These are phyloP conservation scores for Nyssa sinensis DNA, from an alignment of 148 eudicot species.

Conservation along the genomic window DNA sequence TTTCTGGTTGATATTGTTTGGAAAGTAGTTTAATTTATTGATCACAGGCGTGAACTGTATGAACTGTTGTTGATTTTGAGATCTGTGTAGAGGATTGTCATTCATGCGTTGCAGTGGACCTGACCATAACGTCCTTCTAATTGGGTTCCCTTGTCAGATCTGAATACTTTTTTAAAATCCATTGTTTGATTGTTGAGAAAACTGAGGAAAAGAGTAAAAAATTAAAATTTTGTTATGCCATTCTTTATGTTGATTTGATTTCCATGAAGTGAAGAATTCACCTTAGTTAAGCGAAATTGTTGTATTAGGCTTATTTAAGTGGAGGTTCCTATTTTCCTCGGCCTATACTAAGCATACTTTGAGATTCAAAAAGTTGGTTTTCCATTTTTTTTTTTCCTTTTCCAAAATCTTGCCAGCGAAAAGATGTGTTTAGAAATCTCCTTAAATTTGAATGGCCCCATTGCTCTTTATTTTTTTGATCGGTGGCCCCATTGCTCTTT, in stretches of 20 bases:
- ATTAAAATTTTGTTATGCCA: neutral
- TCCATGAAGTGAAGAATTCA: neutral
- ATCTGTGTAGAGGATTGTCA: too few species aligned
- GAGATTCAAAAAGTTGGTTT: too few species aligned
- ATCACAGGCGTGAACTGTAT: too few species aligned
- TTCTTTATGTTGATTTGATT: neutral
- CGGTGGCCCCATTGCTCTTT: neutral
- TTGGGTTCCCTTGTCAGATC: neutral
- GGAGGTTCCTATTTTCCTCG: too few species aligned
- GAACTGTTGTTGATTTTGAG: neutral
- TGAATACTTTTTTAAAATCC: neutral
- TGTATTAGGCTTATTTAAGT: too few species aligned
- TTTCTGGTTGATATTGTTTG: neutral
- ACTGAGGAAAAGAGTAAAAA: neutral
- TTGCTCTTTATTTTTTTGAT: neutral
- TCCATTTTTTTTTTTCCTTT: too few species aligned
- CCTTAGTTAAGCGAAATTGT: neutral
- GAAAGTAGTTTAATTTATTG: neutral
- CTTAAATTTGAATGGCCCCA: neutral
- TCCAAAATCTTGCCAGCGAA: neutral
- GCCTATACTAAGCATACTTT: too few species aligned
- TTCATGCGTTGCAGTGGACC: neutral
- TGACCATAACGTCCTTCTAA: too few species aligned
- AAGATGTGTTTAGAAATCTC: neutral
- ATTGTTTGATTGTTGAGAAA: neutral